Base-by-base conservation (phyloP, 805 yeast species). In the Sugiyamaella floridensis region DNA sequence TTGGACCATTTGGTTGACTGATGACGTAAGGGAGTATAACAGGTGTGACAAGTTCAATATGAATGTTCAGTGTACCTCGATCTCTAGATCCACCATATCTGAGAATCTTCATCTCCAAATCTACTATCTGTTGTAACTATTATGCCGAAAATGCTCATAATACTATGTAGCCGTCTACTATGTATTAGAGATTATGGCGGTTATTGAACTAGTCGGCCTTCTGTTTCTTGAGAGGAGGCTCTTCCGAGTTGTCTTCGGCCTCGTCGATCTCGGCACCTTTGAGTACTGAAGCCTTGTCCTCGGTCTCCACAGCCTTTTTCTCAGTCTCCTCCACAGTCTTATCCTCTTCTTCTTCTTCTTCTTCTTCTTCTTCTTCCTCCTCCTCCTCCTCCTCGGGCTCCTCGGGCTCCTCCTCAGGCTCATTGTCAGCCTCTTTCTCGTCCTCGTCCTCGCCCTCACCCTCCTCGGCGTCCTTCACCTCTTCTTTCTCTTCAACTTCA, bases 161-260 rank as follows among this genome's bases (percentile, higher is more conserved):
- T 22, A 22, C n/a, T n/a, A 11, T 32, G 37, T 32, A 32, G 44
- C 44, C 11, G 7, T n/a, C 44, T n/a, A 18, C 44, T n/a, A 18
- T 16, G 8, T 18, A 15, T 15, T 15, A n/a, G 20, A 11, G 44
- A 18, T 20, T 42, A 42, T 20, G n/a, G 20, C 26, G 26, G 19
- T 20, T 42, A 20, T 3, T 32, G 28, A 5, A 15, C 34, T 48
- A 48, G 26, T 50, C 56, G 19, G 54, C 16, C 45, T 53, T 55
- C 19, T 51, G 51, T 45, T 55, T 55, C 49, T 55, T 55, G 34
- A 53, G 40, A 32, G 58, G 55, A n/a, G 55, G 53, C 41, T 50
- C 49, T 14, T 48, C 57, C 45, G n/a, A 43, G 5, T 29, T 47
- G 5, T 51, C 48, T 20, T 29, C 45, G 12, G 43, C 53, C 4